A percentile compares a stretch with the other conserved stretches of the same genome.
phyloP scores from a whole-genome alignment of 306 rosid species.

The Corylus avellana region DNA sequence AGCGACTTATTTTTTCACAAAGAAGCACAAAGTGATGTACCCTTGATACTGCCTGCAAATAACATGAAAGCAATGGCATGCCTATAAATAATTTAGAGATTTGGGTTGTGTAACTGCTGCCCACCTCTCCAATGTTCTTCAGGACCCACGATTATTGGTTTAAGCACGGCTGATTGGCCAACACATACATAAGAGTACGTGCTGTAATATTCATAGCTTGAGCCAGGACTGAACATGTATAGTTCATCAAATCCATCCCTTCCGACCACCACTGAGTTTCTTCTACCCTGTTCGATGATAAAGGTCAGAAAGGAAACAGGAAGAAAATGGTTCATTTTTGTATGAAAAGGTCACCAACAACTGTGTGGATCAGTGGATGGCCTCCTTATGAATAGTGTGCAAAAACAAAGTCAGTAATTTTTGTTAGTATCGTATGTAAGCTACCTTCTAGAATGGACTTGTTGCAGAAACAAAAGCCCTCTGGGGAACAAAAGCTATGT shows the following conservation, averaged over 20 bases:
- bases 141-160: constrained; percentile 56
- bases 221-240: constrained; percentile 81
- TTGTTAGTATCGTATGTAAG: no score
- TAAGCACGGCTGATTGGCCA: constrained; percentile 70
- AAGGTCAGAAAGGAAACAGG: not conserved
- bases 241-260: constrained; percentile 77
- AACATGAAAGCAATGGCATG: constrained; percentile 2
- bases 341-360: not conserved
- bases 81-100: constrained; percentile 36
- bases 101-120: constrained; percentile 70
- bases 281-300: constrained; percentile 65
- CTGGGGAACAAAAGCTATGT: no score
- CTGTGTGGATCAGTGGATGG: no score
- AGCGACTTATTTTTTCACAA: not conserved
- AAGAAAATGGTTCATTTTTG: not conserved
- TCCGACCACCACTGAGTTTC: constrained; percentile 74
- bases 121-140: constrained; percentile 60
- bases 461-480: no score
- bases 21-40: not conserved
- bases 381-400: not conserved
- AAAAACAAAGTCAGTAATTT: not conserved
- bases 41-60: not conserved
- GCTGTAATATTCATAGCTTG: constrained; percentile 56
- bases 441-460: no score
- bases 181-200: constrained; percentile 63